Base-by-base conservation (phyloP, 2,329 filamentous ascomycete species). In the Cladophialophora bantiana region DNA sequence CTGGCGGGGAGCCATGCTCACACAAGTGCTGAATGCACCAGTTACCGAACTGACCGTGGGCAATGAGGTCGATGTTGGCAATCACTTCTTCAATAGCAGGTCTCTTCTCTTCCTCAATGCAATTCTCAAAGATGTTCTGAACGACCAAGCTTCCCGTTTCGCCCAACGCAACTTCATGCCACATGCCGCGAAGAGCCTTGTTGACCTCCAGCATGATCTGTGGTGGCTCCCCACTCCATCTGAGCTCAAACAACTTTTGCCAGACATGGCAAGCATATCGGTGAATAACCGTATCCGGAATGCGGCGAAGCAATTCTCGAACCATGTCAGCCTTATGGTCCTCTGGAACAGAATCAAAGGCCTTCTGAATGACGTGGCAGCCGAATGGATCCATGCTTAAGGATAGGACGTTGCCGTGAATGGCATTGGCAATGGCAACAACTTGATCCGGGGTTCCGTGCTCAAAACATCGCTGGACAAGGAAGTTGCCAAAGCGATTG, bases 11-110 rank as follows among this genome's bases (percentile, higher is more conserved):
- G 59, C 96, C 94, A 77, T 99, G 95, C 79, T 99, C 95, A 80
- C 95, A 99, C 74, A 99, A 93, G 80, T 99, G 95, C 81, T 99
- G 95, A 75, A 99, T 98, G 82, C 95, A 99, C 95, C 95, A 99
- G 78, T 99, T 99, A 64, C 95, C 95, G 77, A 99, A 99, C 77
- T 99, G 95, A 32, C 95, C 95, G 77, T 97, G 94, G 66, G 95
- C 92, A 75, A 99, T 93, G 69, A 97, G 91, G 80, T 99, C 93
- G 74, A 99, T 97, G 77, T 95, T 97, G 68, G 87, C 88, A 64
- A 99, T 87, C 45, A 99, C 95, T 79, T 99, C 95, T 78, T 97
- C 94, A 76, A 99, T 96, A 76, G 95, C 97, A 54, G 94, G 94
- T 67, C 96, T 93, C 89, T 99, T 99, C 82, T 99, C 95, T 75